Conservation (phyloP, 1,139 yeast genomes). For the Hanseniaspora gamundiae region DNA sequence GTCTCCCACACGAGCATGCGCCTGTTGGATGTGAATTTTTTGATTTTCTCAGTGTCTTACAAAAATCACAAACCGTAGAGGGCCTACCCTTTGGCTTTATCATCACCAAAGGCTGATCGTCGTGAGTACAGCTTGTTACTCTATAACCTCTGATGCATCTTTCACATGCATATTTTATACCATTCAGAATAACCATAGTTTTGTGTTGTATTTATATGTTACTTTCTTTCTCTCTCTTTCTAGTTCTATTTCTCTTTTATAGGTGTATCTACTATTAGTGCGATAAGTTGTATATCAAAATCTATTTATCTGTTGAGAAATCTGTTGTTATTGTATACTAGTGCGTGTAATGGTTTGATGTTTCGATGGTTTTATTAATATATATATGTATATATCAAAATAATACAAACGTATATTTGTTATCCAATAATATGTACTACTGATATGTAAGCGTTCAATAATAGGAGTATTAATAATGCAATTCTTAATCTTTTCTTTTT, state of each 20-base stretch:
- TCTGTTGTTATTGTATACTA: too few relatives aligned
- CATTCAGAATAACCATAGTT: conserved; percentile 78
- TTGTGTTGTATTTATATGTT: background rate
- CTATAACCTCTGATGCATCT: conserved; percentile 93
- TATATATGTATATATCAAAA: too few relatives aligned
- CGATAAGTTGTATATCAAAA: too few relatives aligned
- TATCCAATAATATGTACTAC: too few relatives aligned
- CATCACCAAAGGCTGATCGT: conserved; percentile 81
- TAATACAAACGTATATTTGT: too few relatives aligned
- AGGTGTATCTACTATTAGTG: too few relatives aligned
- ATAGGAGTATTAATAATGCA: too few relatives aligned
- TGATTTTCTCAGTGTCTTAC: conserved; percentile 65
- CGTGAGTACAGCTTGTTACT: conserved; percentile 85
- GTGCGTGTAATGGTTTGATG: too few relatives aligned
- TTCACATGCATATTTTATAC: conserved; percentile 91
- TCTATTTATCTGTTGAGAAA: too few relatives aligned
- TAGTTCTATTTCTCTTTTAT: background rate
- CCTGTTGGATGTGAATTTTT: conserved; percentile 51
- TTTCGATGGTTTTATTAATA: too few relatives aligned
- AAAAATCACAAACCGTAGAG: conserved; percentile 79
- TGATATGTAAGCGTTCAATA: too few relatives aligned
- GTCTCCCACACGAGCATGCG: conserved; percentile 61
- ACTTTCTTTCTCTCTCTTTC: background rate
- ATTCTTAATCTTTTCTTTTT: too few relatives aligned
- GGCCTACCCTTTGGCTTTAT: conserved; percentile 96